Evolutionary conservation across 2,329 filamentous ascomycete genomes (phyloP), one percentile per base, ranked within the genome.

Genomic region (Trichoderma asperellum): DNA sequence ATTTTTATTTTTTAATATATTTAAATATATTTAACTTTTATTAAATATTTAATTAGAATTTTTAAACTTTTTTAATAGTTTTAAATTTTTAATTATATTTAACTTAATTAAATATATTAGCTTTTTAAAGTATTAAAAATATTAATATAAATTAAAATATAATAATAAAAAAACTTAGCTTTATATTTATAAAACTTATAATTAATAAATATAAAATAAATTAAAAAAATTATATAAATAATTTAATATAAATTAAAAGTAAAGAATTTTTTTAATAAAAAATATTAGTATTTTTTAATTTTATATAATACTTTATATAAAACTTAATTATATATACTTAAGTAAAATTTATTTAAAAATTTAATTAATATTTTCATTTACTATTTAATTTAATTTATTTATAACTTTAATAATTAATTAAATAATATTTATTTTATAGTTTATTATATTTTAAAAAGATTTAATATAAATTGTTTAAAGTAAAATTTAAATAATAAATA

Each of bases 171-270:
- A 58, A 37, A 11, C n/a, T 58, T 58, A 58, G 6, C 18, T 58
- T 58, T 58, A 58, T 58, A 58, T 47, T 47, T 47, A 47, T 47
- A 47, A 47, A 47, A n/a, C 18, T n/a, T 47, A 47, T 47, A 47
- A 18, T n/a, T 47, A 47, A 47, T 47, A 47, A 47, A 47, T 47
- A 47, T 47, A 47, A 47, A 8, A 7, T 47, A n/a, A 47, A 47
- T 18, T 47, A 18, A 47, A 47, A 47, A n/a, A n/a, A 2, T 7
- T 47, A 47, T 47, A 47, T 47, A 47, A 47, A 47, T 47, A 47
- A 47, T 7, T n/a, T 47, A 47, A n/a, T 47, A 47, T 47, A 47
- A 18, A 5, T 47, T n/a, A n/a, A n/a, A n/a, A n/a, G n/a, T n/a
- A n/a, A n/a, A n/a, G n/a, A n/a, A n/a, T n/a, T n/a, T n/a, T n/a